Base-by-base conservation (phyloP, 352 stramenopile species). In the Elongisporangium senticosum region DNA sequence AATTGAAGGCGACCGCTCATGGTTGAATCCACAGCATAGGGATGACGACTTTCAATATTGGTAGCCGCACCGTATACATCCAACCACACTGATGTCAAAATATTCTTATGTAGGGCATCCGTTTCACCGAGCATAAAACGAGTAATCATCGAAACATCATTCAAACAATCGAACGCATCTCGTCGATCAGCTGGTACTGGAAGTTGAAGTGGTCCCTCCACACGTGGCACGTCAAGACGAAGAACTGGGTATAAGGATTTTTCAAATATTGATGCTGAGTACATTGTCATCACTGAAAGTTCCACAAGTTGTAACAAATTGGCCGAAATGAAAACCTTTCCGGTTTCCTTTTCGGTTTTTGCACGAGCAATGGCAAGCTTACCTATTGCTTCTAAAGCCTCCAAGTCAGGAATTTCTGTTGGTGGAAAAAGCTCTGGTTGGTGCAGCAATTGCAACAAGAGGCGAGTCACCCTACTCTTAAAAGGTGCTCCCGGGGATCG, bases 261-360 rank as follows among this genome's bases (percentile, higher is more conserved):
- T 23, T 59, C 55, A 26, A 75, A 72, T 14, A 59, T 24, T n/a
- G 67, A 37, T 7, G 49, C 24, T 28, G 69, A 1, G 69, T 43
- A 10, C 33, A 43, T 43, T 7, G 33, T 84, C 47, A 86, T 72
- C 49, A 93, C 81, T 0, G 79, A 84, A 0, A 95, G 59, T 54
- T 95, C 86, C 10, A 95, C 74, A 4, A 95, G 59, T 58, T 94
- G 81, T 2, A 94, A 67, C 40, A 95, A 62, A 15, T 92, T 80
- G 11, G 77, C 57, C 8, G 84, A 92, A 10, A 95, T 62, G 59
- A 95, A 94, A 0, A 77, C 58, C 59, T 88, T 90, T 0, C 76
- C 76, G 26, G 70, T 75, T 13, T 72, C 67, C 69, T 78, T 77
- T 26, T 94, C 83, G 0, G 58, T 40, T 33, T 88, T 77, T 14